Conservation (phyloP, 345 rosid species). For the Eucalyptus fibrosa region DNA sequence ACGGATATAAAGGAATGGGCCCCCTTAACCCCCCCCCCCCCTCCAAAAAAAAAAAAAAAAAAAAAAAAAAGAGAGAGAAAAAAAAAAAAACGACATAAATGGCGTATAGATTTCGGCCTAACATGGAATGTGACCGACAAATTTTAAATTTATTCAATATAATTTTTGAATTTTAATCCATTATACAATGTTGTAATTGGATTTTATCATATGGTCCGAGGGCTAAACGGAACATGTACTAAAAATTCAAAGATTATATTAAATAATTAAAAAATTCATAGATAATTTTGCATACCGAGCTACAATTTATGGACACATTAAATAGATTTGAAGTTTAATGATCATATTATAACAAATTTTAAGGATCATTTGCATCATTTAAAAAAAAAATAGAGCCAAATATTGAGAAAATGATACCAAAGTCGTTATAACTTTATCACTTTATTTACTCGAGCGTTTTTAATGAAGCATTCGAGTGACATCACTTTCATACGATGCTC, state of each 20-base stretch:
- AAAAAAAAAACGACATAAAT: too few relatives aligned
- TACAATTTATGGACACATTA: fast-evolving
- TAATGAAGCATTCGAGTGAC: fast-evolving
- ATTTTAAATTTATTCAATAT: fast-evolving
- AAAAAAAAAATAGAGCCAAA: fast-evolving
- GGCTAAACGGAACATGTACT: fast-evolving
- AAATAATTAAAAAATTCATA: fast-evolving
- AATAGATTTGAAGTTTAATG: fast-evolving
- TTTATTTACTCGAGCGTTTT: too few relatives aligned
- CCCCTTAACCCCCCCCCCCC: not conserved
- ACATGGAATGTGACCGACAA: fast-evolving
- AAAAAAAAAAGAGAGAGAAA: fast-evolving
- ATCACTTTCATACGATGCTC: fast-evolving
- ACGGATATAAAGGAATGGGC: not conserved
- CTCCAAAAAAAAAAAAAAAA: not conserved
- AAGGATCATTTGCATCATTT: not conserved
- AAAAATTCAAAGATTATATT: fast-evolving
- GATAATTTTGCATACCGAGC: fast-evolving
- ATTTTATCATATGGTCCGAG: fast-evolving
- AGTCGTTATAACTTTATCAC: fast-evolving
- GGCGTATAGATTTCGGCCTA: fast-evolving
- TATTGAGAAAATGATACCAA: fast-evolving
- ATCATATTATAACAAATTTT: fast-evolving
- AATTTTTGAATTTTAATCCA: fast-evolving
- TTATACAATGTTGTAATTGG: fast-evolving